Percentiles rank a stretch among this genome's conserved stretches.
These are phyloP conservation scores for Rhodotorula sp. DNA, from an alignment of 1,284 basidiomycete genomes.

Conservation along the genomic window DNA sequence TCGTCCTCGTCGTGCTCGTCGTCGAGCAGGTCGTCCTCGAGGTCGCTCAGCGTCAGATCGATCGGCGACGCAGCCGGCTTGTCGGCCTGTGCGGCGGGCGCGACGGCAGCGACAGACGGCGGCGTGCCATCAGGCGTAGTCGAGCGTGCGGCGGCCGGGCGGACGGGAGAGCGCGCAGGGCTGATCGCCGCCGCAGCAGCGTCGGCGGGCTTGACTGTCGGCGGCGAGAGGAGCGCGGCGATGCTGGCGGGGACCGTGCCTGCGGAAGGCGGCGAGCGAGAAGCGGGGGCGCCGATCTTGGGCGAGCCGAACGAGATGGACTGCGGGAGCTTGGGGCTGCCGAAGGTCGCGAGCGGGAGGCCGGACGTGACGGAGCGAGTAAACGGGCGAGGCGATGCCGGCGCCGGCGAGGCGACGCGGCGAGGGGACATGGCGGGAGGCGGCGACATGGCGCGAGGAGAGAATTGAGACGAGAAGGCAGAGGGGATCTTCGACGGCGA, in stretches of 20 bases:
- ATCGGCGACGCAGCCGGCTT: background rate
- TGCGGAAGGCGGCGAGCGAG: conserved; percentile 11
- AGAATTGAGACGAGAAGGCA: conserved; percentile 3
- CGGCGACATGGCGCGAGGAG: conserved; percentile 13
- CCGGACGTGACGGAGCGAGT: conserved; percentile 21
- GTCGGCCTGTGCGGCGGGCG: background rate
- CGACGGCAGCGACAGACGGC: background rate
- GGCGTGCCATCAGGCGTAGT: conserved; percentile 22
- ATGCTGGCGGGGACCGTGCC: background rate
- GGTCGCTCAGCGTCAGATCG: background rate
- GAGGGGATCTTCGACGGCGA: conserved; percentile 34
- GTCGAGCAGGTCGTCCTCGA: conserved; percentile 8
- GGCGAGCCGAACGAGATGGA: too few species aligned
- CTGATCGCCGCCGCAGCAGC: background rate
- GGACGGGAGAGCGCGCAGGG: conserved; percentile 3
- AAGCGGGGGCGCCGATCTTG: conserved; percentile 1
- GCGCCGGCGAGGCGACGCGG: conserved; percentile 18
- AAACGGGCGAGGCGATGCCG: conserved; percentile 19
- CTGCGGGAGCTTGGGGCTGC: conserved; percentile 12
- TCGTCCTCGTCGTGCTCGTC: conserved; percentile 22
- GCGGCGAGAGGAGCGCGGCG: conserved; percentile 4
- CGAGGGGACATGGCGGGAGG: conserved; percentile 13
- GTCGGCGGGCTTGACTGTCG: background rate
- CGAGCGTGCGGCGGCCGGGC: conserved; percentile 1
- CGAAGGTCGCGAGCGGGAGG: conserved; percentile 25